Conservation (phyloP, 768 basidiomycete species). For the Lactarius quietus region DNA sequence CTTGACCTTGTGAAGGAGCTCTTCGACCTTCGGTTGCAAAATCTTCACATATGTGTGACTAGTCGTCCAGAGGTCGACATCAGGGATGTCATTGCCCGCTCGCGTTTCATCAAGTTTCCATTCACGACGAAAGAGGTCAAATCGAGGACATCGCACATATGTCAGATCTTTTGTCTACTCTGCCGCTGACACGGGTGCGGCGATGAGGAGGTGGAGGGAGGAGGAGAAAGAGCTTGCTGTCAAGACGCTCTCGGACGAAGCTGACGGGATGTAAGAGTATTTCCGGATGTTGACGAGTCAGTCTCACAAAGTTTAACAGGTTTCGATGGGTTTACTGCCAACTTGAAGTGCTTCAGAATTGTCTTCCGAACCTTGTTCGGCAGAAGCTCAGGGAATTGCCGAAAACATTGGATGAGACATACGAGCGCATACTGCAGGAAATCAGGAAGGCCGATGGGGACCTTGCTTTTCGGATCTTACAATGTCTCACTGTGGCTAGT, state of each 20-base stretch:
- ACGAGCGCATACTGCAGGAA: not conserved
- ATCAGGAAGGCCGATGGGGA: not conserved
- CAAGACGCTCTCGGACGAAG: not conserved
- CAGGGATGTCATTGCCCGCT: not conserved
- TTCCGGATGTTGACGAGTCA: not conserved
- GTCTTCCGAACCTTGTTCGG: not conserved
- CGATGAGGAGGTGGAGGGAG: constrained; percentile 38
- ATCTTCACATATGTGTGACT: not conserved
- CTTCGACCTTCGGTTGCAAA: not conserved
- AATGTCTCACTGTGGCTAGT: not conserved
- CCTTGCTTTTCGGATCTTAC: not conserved
- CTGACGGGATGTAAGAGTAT: not conserved
- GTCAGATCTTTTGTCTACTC: not conserved
- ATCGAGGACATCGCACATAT: not conserved
- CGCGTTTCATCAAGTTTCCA: not conserved
- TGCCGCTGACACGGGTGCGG: not conserved
- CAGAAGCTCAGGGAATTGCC: not conserved
- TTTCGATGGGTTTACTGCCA: not conserved
- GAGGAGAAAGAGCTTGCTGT: constrained; percentile 33
- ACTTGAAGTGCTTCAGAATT: not conserved
- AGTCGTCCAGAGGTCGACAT: not conserved
- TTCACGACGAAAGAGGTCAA: not conserved
- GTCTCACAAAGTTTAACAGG: not conserved
- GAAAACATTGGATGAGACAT: not conserved
- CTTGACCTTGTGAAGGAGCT: not conserved